phyloP scores from a whole-genome alignment of 116 monocot genomes.

The Posidonia oceanica region DNA sequence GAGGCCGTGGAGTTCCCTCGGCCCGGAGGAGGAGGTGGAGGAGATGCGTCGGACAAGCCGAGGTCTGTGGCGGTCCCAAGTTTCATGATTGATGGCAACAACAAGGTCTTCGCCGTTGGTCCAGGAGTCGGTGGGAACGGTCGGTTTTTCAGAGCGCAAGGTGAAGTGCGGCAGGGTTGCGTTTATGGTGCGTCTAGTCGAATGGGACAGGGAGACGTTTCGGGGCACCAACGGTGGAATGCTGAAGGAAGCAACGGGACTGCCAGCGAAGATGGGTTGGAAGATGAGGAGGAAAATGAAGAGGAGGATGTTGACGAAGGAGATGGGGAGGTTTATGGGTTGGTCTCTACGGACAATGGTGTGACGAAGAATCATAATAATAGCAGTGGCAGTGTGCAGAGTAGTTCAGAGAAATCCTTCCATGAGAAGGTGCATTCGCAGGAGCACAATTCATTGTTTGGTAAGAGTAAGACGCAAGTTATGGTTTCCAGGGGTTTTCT shows the following conservation, averaged over 20 bases:
- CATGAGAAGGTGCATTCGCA: constrained; percentile 12
- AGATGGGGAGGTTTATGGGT: constrained; percentile 29
- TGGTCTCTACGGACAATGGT: constrained; percentile 17
- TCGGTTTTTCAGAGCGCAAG: neutral
- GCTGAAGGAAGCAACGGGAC: constrained; percentile 5
- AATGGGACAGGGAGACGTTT: neutral
- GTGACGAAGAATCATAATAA: constrained; percentile 27
- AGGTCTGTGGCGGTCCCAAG: neutral
- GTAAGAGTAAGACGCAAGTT: constrained; percentile 13
- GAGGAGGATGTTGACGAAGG: constrained; percentile 40
- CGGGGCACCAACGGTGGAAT: neutral
- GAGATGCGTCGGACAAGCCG: too few species aligned
- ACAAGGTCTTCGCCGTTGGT: constrained; percentile 2
- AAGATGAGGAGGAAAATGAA: constrained; percentile 27
- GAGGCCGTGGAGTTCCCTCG: too few species aligned
- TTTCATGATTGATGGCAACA: neutral
- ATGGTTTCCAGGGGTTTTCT: neutral
- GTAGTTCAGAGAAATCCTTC: constrained; percentile 34
- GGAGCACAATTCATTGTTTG: constrained; percentile 24
- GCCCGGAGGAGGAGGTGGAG: too few species aligned
- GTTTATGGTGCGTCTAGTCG: neutral
- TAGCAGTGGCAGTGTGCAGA: constrained; percentile 48
- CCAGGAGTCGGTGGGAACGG: neutral
- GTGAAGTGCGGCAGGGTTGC: neutral
- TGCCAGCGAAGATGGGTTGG: constrained; percentile 15